Evolutionary conservation across 2,329 filamentous ascomycete genomes (phyloP), one percentile per base, ranked within the genome.

Genomic region (Gliomastix tumulicola): DNA sequence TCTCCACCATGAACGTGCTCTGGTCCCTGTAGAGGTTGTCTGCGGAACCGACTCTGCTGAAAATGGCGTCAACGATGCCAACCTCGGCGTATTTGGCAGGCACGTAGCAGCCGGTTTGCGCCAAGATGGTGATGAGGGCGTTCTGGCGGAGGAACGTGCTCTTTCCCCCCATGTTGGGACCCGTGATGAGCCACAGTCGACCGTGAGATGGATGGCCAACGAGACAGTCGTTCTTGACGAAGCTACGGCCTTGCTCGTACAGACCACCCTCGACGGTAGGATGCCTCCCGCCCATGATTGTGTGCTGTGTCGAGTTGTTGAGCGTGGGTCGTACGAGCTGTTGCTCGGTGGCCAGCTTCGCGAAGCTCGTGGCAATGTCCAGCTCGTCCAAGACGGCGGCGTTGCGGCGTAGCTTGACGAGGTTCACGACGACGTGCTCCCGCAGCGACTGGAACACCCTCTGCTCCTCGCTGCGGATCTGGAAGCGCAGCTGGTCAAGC

Each of bases 1-100:
- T 98, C 64, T 98, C 92, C 2, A 97, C 88, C 92, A 98, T 97
- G 61, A 98, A 98, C 0, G 94, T 98, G 36, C 88, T 95, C 59
- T 97, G 89, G 63, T 95, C 85, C 35, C 80, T 78, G 64, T 85
- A 96, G n/a, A 98, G 70, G 55, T 95, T 90, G 58, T 98, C 94
- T 3, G 90, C 92, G 2, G 88, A 94, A 3, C 92, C 92, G 17
- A 94, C 84, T 54, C 92, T 85, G 54, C 84, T 92, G 66, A 94
- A 97, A 37, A 98, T 83, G 50, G 90, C 88, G 62, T 98, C 92
- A n/a, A 96, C 88, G 30, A 98, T 70, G 2, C 90, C 89, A 19
- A 98, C 72, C 49, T 87, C 79, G 4, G 88, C 90, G 56, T 87
- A 85, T 18, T 82, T 76, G 1, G 92, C 92, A 0, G 92, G 92